These are phyloP conservation scores for Botrytis medusae DNA, from an alignment of 2,329 filamentous ascomycete genomes.

Conservation along the genomic window DNA sequence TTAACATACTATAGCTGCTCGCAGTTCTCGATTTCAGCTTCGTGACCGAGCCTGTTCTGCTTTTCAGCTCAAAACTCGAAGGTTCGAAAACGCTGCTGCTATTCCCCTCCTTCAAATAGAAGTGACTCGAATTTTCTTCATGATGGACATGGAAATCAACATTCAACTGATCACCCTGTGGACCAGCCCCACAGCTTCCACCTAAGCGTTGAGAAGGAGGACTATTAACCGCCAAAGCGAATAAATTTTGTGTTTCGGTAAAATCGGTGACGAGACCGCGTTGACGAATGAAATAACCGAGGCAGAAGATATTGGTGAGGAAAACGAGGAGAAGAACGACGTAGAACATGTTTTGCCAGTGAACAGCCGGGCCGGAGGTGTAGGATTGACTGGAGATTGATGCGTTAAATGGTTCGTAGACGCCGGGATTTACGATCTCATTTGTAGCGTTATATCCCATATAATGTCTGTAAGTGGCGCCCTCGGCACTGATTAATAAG, in stretches of 20 bases:
- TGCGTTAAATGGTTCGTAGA: constrained; percentile 61
- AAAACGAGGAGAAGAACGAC: constrained; percentile 65
- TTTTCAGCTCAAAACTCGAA: constrained; percentile 15
- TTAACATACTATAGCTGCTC: constrained; percentile 32
- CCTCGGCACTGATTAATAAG: constrained; percentile 58
- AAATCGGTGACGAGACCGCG: constrained; percentile 72
- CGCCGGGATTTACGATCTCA: constrained; percentile 46
- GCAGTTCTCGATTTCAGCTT: constrained; percentile 13
- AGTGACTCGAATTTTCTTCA: constrained; percentile 51
- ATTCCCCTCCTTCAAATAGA: constrained; percentile 49
- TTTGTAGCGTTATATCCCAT: constrained; percentile 47
- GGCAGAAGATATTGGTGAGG: constrained; percentile 63
- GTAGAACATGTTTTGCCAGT: constrained; percentile 68
- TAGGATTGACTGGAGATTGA: constrained; percentile 66
- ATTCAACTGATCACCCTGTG: constrained; percentile 39
- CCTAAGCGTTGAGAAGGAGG: constrained; percentile 52
- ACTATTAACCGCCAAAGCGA: constrained; percentile 68
- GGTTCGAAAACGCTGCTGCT: neutral
- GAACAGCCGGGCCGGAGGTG: constrained; percentile 60
- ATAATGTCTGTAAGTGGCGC: constrained; percentile 59
- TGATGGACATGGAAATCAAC: constrained; percentile 47
- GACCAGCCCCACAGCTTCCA: constrained; percentile 57
- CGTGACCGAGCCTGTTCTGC: constrained; percentile 23
- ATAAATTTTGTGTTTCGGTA: constrained; percentile 74
- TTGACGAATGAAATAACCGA: constrained; percentile 57